Evolutionary conservation across 1,139 yeast genomes (phyloP).

Genomic region (Eremothecium gossypii): DNA sequence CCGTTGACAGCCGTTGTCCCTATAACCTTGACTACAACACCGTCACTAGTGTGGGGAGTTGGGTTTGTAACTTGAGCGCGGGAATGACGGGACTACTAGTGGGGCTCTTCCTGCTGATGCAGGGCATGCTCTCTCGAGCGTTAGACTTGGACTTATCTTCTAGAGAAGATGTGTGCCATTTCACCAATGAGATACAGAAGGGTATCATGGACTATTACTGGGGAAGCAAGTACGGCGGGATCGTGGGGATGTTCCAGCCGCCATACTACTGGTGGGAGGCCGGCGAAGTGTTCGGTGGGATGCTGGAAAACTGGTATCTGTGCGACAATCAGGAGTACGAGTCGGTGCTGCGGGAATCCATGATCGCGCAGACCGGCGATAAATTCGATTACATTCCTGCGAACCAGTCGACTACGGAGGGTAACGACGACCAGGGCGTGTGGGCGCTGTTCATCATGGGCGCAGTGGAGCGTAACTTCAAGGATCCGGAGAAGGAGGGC

Average conservation of each 20-base stretch:
- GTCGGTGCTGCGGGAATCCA: conserved; percentile 37
- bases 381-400: conserved; percentile 46
- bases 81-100: not conserved
- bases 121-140: conserved; percentile 8
- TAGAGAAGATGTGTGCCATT: conserved; percentile 39
- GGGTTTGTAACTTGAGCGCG: not conserved
- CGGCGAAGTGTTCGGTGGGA: conserved; percentile 58
- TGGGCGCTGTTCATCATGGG: conserved; percentile 57
- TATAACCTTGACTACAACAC: not conserved
- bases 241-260: conserved; percentile 47
- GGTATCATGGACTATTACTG: conserved; percentile 54
- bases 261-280: conserved; percentile 73
- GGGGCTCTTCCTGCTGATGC: not conserved
- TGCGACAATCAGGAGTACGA: conserved; percentile 42
- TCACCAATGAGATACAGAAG: conserved; percentile 38
- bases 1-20: not conserved
- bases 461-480: conserved; percentile 54
- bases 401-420: conserved; percentile 55
- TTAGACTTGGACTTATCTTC: conserved; percentile 28
- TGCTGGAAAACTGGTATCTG: conserved; percentile 43
- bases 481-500: conserved; percentile 31
- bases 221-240: conserved; percentile 45
- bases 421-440: conserved; percentile 66
- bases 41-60: too few relatives aligned
- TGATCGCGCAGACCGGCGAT: conserved; percentile 47